A percentile compares a stretch with the other conserved stretches of the same genome.
These are phyloP conservation scores for Venturia asperata DNA, from an alignment of 2,329 filamentous ascomycete genomes.

Conservation along the genomic window DNA sequence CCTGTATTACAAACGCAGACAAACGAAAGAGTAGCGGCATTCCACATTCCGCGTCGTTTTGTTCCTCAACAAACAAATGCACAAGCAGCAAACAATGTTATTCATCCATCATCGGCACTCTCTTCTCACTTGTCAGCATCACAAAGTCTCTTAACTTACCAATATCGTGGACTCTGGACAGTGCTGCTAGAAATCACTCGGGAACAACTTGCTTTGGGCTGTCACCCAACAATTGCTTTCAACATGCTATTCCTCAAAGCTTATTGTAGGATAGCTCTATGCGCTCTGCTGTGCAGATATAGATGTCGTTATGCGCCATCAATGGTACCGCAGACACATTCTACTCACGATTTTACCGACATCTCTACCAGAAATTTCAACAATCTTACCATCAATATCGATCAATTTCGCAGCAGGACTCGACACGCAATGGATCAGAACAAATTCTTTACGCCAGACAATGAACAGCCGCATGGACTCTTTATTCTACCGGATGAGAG, in stretches of 20 bases:
- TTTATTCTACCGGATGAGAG: background rate
- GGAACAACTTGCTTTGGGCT: background rate
- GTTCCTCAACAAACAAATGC: background rate
- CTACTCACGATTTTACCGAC: background rate
- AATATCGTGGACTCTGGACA: background rate
- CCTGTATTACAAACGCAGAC: background rate
- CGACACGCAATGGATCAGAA: background rate
- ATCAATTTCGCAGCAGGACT: background rate
- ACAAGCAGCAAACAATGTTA: slow-evolving; percentile 11
- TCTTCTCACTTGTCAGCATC: background rate
- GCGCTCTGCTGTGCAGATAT: slow-evolving; percentile 4
- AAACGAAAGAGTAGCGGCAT: background rate
- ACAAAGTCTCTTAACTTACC: background rate
- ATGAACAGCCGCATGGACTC: background rate
- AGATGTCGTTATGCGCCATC: background rate
- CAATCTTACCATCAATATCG: background rate
- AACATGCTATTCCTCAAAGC: slow-evolving; percentile 2
- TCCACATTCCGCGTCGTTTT: background rate
- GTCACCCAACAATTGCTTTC: background rate
- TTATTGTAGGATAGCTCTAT: background rate
- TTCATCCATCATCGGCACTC: background rate
- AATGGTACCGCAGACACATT: background rate
- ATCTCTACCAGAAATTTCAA: background rate
- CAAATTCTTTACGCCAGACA: background rate
- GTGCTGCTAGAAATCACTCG: background rate